Base-by-base conservation (phyloP, 495 filamentous ascomycete species). In the Hypoxylon lenormandii region DNA sequence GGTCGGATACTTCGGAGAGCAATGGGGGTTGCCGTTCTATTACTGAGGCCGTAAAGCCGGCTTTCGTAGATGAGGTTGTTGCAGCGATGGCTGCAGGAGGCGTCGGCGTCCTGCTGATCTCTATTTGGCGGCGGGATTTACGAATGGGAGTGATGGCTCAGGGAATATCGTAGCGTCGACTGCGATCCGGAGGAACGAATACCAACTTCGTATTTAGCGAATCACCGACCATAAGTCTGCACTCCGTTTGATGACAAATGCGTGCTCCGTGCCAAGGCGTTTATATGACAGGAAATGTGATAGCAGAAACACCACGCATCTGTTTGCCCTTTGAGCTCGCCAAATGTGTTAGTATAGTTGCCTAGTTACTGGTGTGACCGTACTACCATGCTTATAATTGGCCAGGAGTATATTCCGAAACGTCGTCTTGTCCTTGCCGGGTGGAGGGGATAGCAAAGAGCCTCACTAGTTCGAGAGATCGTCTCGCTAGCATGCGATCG, bases 121-220 rank as follows among this genome's bases (percentile, higher is more conserved):
- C 33, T 45, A 48, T 53, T 40, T 10, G 28, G 16, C 13, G 53
- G 33, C 45, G 60, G 22, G 18, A 42, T 50, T 54, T 56, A 15
- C 51, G 49, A 55, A 65, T 38, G 2, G 49, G 48, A 12, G 15
- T 8, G 37, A 56, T 50, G 54, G 36, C 23, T 50, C 3, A 37
- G 16, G 40, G 37, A 43, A 51, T 50, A 13, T 70, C n/a, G 50
- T 43, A 60, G 55, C 55, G 60, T 64, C 57, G 28, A 13, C 15
- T 43, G 60, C 23, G 37, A 2, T 37, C 12, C 4, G 13, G 12
- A 28, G 30, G 60, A 28, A 51, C 21, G 23, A 38, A 46, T 12
- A 15, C 21, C 19, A n/a, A 60, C 54, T 47, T 54, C 43, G 49
- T 49, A 60, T 56, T 8, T 46, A 59, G 54, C 49, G 49, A 58